Evolutionary conservation across 1,139 yeast genomes (phyloP).

Genomic region (Zygosaccharomyces sapae): DNA sequence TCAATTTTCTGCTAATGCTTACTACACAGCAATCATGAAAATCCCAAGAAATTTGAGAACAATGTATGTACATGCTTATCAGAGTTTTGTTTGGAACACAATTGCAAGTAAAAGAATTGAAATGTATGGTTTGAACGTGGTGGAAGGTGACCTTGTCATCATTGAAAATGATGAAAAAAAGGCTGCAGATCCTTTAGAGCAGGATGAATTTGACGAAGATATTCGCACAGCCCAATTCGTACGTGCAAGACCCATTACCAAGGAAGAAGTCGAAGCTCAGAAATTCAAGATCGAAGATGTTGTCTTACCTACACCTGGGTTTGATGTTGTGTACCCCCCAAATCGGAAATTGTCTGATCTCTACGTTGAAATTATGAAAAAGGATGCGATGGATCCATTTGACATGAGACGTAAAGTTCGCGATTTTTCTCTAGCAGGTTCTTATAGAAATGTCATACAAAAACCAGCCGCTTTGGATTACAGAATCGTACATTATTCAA

Average conservation of each 20-base stretch:
- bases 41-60: constrained; percentile 88
- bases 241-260: constrained; percentile 67
- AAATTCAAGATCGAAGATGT: constrained; percentile 72
- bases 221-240: constrained; percentile 49
- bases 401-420: constrained; percentile 79
- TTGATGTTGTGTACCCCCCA: constrained; percentile 76
- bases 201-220: constrained; percentile 61
- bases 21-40: constrained; percentile 78
- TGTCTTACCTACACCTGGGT: constrained; percentile 93
- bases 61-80: constrained; percentile 97
- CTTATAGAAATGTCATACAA: constrained; percentile 73
- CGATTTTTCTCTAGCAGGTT: constrained; percentile 89
- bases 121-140: constrained; percentile 62
- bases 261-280: constrained; percentile 61
- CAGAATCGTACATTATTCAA: constrained; percentile 56
- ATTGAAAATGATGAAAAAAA: constrained; percentile 36
- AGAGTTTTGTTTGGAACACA: constrained; percentile 89
- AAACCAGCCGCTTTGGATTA: constrained; percentile 65
- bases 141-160: constrained; percentile 79
- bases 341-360: constrained; percentile 57
- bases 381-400: constrained; percentile 78
- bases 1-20: constrained; percentile 47
- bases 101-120: constrained; percentile 77
- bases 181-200: constrained; percentile 31
- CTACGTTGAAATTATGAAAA: constrained; percentile 70